These are phyloP conservation scores for Fusarium piperis DNA, from an alignment of 2,329 filamentous ascomycete species.

Conservation along the genomic window DNA sequence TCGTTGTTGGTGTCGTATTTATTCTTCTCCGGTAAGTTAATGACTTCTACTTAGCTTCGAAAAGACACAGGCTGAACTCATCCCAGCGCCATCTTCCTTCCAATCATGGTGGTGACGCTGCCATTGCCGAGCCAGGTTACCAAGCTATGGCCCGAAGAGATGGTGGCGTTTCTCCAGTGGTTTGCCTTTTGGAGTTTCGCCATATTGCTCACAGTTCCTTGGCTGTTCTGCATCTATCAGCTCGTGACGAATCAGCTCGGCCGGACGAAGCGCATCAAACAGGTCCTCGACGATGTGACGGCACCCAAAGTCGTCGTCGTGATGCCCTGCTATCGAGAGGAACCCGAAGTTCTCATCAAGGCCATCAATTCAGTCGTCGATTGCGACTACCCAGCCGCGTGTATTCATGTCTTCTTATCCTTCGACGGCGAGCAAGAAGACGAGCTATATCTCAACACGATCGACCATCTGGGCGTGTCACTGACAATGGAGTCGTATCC, in stretches of 20 bases:
- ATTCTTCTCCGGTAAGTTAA: conserved; percentile 73
- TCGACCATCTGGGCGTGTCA: conserved; percentile 85
- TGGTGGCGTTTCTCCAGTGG: conserved; percentile 84
- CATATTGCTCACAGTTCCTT: conserved; percentile 84
- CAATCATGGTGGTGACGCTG: conserved; percentile 92
- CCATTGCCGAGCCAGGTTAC: conserved; percentile 80
- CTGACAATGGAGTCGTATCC: conserved; percentile 81
- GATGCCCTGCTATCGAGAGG: conserved; percentile 97
- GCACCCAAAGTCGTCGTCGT: conserved; percentile 95
- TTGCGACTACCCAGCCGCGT: conserved; percentile 91
- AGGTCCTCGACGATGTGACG: conserved; percentile 82
- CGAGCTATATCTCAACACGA: conserved; percentile 86
- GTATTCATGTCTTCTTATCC: conserved; percentile 93
- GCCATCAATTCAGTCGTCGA: conserved; percentile 92
- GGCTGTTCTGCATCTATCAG: conserved; percentile 93
- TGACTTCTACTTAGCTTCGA: not conserved
- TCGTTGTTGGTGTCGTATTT: conserved; percentile 79
- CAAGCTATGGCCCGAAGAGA: conserved; percentile 72
- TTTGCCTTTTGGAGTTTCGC: conserved; percentile 97
- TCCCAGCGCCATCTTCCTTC: conserved; percentile 81
- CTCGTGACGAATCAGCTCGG: conserved; percentile 89
- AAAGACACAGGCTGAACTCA: not conserved
- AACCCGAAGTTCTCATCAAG: conserved; percentile 82
- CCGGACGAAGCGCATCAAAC: conserved; percentile 81
- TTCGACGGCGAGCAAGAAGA: conserved; percentile 93